These are phyloP conservation scores for Sphagnum fallax DNA, from an alignment of 228 moss, liverwort and hornwort genomes.

Conservation along the genomic window DNA sequence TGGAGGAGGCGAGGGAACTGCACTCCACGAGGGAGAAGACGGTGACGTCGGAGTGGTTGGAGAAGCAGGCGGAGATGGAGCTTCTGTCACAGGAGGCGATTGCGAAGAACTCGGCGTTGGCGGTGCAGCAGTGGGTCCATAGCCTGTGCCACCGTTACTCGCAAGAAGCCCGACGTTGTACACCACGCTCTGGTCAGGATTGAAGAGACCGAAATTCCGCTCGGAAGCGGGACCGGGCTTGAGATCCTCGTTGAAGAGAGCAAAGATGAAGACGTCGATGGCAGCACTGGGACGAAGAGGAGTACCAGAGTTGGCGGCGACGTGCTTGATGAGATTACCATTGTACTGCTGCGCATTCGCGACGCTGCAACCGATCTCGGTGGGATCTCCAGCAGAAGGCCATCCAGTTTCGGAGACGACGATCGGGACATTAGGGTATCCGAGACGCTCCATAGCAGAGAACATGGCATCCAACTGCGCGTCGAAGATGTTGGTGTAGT, in stretches of 20 bases:
- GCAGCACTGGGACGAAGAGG: slow-evolving; percentile 23
- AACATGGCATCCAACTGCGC: slow-evolving; percentile 53
- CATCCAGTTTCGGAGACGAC: slow-evolving; percentile 58
- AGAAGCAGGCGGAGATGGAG: background rate
- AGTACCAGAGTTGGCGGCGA: slow-evolving; percentile 24
- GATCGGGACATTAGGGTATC: slow-evolving; percentile 22
- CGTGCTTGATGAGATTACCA: slow-evolving; percentile 48
- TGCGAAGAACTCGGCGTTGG: slow-evolving; percentile 5
- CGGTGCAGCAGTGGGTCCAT: slow-evolving; percentile 2
- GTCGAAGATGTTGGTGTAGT: slow-evolving; percentile 41
- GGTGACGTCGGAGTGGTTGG: slow-evolving; percentile 12
- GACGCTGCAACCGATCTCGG: slow-evolving; percentile 20
- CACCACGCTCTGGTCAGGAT: slow-evolving; percentile 39
- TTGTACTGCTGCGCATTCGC: slow-evolving; percentile 52
- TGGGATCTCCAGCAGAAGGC: slow-evolving; percentile 38
- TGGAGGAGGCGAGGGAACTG: background rate
- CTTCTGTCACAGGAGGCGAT: slow-evolving; percentile 1
- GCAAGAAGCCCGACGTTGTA: slow-evolving; percentile 47
- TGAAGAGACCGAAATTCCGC: slow-evolving; percentile 68
- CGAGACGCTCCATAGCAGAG: slow-evolving; percentile 37
- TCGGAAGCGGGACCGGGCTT: slow-evolving; percentile 42
- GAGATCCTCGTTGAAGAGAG: slow-evolving; percentile 49
- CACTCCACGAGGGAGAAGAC: slow-evolving; percentile 5
- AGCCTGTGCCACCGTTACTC: no score
- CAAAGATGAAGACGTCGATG: slow-evolving; percentile 42